Percentiles rank a stretch among this genome's conserved stretches.
Evolutionary conservation across 805 yeast genomes (phyloP).

Genomic region (Spathaspora hagerdaliae): DNA sequence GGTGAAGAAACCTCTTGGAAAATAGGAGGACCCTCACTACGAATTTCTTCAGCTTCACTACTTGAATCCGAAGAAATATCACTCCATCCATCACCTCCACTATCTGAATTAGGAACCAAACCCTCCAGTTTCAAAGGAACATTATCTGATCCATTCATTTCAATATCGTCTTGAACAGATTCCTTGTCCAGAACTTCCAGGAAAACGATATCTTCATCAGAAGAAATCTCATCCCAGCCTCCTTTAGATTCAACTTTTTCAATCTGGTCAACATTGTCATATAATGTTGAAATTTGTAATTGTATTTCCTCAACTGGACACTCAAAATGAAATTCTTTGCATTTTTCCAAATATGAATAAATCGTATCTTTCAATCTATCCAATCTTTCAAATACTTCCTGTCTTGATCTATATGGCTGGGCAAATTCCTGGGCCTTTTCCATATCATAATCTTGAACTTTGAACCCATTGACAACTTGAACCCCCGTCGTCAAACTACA

Average conservation of each 20-base stretch:
- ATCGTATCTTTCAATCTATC: slow-evolving; percentile 7
- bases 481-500: slow-evolving; percentile 23
- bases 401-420: slow-evolving; percentile 4
- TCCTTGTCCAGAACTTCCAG: not conserved
- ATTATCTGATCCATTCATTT: not conserved
- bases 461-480: slow-evolving; percentile 12
- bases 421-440: not conserved
- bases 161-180: not conserved
- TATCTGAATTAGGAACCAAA: not conserved
- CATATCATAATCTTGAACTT: slow-evolving; percentile 6
- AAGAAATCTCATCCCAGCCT: not conserved
- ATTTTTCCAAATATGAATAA: slow-evolving; percentile 14
- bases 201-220: slow-evolving; percentile 2
- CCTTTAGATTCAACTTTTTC: not conserved
- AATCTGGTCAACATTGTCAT: not conserved
- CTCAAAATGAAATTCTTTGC: slow-evolving; percentile 20
- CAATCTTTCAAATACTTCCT: slow-evolving; percentile 8
- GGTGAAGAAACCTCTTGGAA: not conserved
- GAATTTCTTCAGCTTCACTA: not conserved
- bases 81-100: not conserved
- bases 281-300: slow-evolving; percentile 8
- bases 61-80: not conserved
- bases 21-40: not conserved
- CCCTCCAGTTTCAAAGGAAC: not conserved
- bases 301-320: slow-evolving; percentile 19